Base-by-base conservation (phyloP, 2,329 filamentous ascomycete genomes). In the Colletotrichum liaoningense region DNA sequence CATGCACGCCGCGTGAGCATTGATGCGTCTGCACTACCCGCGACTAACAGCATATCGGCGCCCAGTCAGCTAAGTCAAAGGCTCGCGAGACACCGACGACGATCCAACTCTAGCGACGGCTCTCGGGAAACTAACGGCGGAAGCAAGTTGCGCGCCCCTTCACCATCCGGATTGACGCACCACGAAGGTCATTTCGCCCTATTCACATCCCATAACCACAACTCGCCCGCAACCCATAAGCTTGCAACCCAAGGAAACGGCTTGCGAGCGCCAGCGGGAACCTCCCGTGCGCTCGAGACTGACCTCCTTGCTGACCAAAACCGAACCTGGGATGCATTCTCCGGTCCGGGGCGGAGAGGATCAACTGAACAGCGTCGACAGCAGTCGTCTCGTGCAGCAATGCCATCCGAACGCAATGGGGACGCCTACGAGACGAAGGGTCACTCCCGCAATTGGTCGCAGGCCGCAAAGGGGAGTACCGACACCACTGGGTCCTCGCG, bases 371-470 rank as follows among this genome's bases (percentile, higher is more conserved):
- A 35, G 42, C 63, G 46, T 52, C 46, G 19, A 63, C 49, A 67
- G n/a, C 55, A 63, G 28, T 30, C 49, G 52, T 22, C 52, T 49
- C 24, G 24, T 26, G 49, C 42, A 62, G 66, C 59, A 16, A 75
- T 75, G 74, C 77, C 81, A 22, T 83, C 84, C 72, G 80, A 80
- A 35, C 79, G 78, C 22, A 80, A 81, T 74, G 80, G 78, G 59
- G 77, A 79, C 57, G 49, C 65, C 4, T 56, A 59, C 42, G 68
- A 75, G 63, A 55, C 77, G 56, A 81, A 80, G 74, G 83, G 82
- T 11, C 86, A 89, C 79, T 83, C 85, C 19, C 83, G 86, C 74
- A 85, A 84, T 77, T 84, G 86, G 19, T 87, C 87, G 14, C 82
- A 84, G 52, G 80, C 82, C 4, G 79, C 81, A n/a, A 88, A 86